Base-by-base conservation (phyloP, 306 rosid species). In the Ochetophila trinervis region DNA sequence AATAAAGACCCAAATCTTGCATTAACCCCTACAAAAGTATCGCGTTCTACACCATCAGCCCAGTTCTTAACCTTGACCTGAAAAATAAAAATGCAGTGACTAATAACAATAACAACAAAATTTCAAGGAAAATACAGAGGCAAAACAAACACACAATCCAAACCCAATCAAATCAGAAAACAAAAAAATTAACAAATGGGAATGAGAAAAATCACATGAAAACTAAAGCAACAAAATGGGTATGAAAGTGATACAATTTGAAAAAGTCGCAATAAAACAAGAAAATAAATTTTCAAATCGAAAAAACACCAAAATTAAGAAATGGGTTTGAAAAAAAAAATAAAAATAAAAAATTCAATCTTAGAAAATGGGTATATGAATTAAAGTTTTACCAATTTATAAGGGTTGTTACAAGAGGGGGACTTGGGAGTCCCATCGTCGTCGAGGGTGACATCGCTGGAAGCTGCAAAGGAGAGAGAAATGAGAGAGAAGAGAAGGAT, bases 11-110 rank as follows among this genome's bases (percentile, higher is more conserved):
- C 96, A 64, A 94, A 94, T 51, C 34, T 71, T 57, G 97, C 99
- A 71, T 69, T 79, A 73, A 86, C 59, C 36, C 85, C 97, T 47
- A 67, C 71, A 12, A 74, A 49, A 74, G 42, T 67, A 53, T 60
- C 37, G 14, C 51, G 87, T 75, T 81, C 76, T 16, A 56, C 70
- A 40, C 86, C 90, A 76, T 83, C 79, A 42, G 83, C 63, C 96
- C 96, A 94, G 40, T 13, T 74, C 76, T 72, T 66, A 62, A 88
- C 87, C 85, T 84, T 90, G 21, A 85, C 78, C 99, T 94, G 76
- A 62, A 78, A 51, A 47, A 65, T 56, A 16, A 45, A 63, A 53
- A 36, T 14, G 48, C 61, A 19, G 57, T 7, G 57, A 59, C 3
- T 12, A 12, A n/a, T n/a, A n/a, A n/a, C n/a, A 40, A 40, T 12